These are phyloP conservation scores for Raffaelea albimanens DNA, from an alignment of 2,329 filamentous ascomycete species.

Conservation along the genomic window DNA sequence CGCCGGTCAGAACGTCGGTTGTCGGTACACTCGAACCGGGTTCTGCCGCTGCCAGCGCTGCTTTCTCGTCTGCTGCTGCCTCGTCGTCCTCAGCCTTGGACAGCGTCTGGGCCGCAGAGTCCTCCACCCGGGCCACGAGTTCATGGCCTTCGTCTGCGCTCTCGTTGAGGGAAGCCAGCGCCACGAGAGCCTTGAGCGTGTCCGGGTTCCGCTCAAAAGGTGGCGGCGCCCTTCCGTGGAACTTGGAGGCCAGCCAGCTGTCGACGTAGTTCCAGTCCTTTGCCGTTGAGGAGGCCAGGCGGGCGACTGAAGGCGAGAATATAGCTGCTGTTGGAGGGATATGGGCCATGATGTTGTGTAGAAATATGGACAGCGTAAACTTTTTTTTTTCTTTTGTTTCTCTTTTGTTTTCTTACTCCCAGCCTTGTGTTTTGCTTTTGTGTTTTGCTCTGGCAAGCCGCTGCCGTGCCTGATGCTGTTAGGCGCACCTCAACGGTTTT, in stretches of 20 bases:
- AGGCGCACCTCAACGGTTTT: too few relatives aligned
- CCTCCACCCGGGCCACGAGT: slow-evolving; percentile 49
- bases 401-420: too few relatives aligned
- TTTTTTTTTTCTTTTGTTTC: too few relatives aligned
- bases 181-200: slow-evolving; percentile 66
- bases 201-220: slow-evolving; percentile 75
- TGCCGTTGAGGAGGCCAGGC: slow-evolving; percentile 69
- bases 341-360: slow-evolving; percentile 28
- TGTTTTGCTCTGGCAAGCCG: too few relatives aligned
- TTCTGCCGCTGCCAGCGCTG: too few relatives aligned
- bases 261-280: slow-evolving; percentile 90
- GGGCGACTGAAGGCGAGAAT: slow-evolving; percentile 59
- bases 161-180: slow-evolving; percentile 68
- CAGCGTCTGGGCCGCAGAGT: slow-evolving; percentile 47
- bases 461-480: too few relatives aligned
- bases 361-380: too few relatives aligned
- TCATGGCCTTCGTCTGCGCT: slow-evolving; percentile 61
- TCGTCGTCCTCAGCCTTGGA: background rate
- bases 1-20: slow-evolving; percentile 22
- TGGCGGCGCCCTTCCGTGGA: slow-evolving; percentile 53
- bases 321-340: slow-evolving; percentile 39
- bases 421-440: too few relatives aligned
- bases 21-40: slow-evolving; percentile 1
- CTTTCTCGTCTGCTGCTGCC: background rate
- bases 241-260: slow-evolving; percentile 67